Evolutionary conservation across 2,329 filamentous ascomycete species (phyloP).

Genomic region (Aspergillus felis): DNA sequence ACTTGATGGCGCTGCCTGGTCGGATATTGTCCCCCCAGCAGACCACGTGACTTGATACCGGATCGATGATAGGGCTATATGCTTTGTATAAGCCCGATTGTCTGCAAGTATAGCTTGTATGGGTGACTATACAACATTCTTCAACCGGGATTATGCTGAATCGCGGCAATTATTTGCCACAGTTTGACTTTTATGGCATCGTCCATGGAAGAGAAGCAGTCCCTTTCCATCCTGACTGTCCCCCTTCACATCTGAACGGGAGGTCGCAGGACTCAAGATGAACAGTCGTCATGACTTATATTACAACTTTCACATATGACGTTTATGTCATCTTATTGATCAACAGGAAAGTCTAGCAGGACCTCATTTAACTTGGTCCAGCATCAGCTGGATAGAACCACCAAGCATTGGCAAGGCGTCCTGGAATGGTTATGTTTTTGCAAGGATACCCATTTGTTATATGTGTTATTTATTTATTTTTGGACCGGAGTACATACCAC

Average conservation of each 20-base stretch:
- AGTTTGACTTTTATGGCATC: background rate
- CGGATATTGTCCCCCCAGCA: background rate
- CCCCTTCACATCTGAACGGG: background rate
- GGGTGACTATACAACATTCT: background rate
- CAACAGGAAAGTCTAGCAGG: background rate
- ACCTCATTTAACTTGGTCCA: background rate
- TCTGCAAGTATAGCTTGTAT: background rate
- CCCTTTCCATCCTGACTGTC: background rate
- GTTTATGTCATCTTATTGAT: background rate
- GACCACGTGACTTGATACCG: background rate
- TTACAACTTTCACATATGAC: background rate
- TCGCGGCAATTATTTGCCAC: background rate
- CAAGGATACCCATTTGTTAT: background rate
- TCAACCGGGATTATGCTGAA: background rate
- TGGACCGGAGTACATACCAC: background rate
- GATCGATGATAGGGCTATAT: background rate
- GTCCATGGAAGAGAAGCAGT: background rate
- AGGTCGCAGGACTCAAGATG: background rate
- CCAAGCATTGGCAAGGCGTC: background rate
- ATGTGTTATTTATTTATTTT: background rate
- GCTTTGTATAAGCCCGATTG: background rate
- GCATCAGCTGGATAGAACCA: background rate
- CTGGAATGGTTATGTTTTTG: background rate
- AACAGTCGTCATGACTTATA: too few species aligned
- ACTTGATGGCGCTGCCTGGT: conserved; percentile 1